Conservation (phyloP, 2,329 filamentous ascomycete species). For the Alternaria triticina region DNA sequence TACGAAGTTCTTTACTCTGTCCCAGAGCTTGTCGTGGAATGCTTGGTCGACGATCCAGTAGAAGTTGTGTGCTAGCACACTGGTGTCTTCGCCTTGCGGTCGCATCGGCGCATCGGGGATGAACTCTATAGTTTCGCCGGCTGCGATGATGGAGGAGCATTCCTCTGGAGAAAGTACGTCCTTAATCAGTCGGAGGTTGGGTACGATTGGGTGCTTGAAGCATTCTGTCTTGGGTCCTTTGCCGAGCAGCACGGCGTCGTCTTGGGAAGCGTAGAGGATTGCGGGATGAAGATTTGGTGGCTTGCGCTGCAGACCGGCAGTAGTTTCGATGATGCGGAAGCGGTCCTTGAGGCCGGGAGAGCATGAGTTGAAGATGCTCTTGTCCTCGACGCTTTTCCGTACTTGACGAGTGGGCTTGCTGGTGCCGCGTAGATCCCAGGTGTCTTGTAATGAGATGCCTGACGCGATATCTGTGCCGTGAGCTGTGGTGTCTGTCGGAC, state of each 20-base stretch:
- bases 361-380: slow-evolving; percentile 50
- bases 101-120: slow-evolving; percentile 71
- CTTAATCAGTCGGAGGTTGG: slow-evolving; percentile 65
- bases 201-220: slow-evolving; percentile 67
- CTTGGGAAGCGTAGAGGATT: slow-evolving; percentile 66
- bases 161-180: slow-evolving; percentile 67
- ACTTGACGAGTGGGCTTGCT: slow-evolving; percentile 52
- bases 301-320: slow-evolving; percentile 65
- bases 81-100: slow-evolving; percentile 67
- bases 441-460: slow-evolving; percentile 63
- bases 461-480: slow-evolving; percentile 32
- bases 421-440: slow-evolving; percentile 64
- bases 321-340: slow-evolving; percentile 69
- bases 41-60: slow-evolving; percentile 72
- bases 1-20: slow-evolving; percentile 64
- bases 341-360: slow-evolving; percentile 29
- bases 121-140: slow-evolving; percentile 70
- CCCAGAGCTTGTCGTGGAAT: slow-evolving; percentile 70
- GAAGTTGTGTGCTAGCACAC: slow-evolving; percentile 74
- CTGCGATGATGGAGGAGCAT: slow-evolving; percentile 70
- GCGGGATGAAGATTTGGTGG: slow-evolving; percentile 72
- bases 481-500: slow-evolving; percentile 61
- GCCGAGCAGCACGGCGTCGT: slow-evolving; percentile 62
- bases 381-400: slow-evolving; percentile 66
- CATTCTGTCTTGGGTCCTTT: slow-evolving; percentile 57